Evolutionary conservation across 495 filamentous ascomycete species (phyloP), one percentile per base, ranked within the genome.

Genomic region (Penicillium waksmanii): DNA sequence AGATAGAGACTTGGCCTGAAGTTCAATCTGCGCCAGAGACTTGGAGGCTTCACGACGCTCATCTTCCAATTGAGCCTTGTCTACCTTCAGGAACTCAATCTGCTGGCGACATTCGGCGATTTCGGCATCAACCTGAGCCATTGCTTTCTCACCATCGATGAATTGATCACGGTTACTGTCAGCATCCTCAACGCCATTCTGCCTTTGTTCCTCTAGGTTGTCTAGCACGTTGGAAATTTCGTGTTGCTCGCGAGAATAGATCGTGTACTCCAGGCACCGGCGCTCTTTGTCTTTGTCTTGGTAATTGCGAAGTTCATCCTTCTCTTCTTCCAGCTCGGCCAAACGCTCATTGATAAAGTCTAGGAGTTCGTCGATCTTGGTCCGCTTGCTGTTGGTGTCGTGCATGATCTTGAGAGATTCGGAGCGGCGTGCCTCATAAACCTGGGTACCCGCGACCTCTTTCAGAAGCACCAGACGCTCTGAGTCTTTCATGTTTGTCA

Each of bases 401-500:
- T 86, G 83, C 93, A 99, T 97, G 67, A 99, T 97, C 74, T 96
- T 96, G 60, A 97, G 75, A 33, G 90, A 95, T 72, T 98, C 93
- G 18, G 89, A 81, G 51, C 96, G 82, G 54, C 93, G 86, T 38
- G 92, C 89, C 73, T 99, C 95, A 73, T 99, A 99, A 25, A 96
- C 92, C 67, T 97, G 92, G 5, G 95, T 98, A 46, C 95, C 95
- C 2, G 95, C 96, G 19, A 99, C 96, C 66, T 99, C 94, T 73
- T 99, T 99, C 54, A 99, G 77, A 27, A 99, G 77, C 51, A 88
- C 91, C 60, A 99, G 71, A 53, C 95, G 83, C 66, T 96, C 93
- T 1, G 85, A 83, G 67, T 99, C 95, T 72, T 96, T 96, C 96
- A 97, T 98, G 67, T 97, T 99, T 19, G 95, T 99, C 64, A 99